These are phyloP conservation scores for Paxillus ammoniavirescens DNA, from an alignment of 768 basidiomycete genomes.

Conservation along the genomic window DNA sequence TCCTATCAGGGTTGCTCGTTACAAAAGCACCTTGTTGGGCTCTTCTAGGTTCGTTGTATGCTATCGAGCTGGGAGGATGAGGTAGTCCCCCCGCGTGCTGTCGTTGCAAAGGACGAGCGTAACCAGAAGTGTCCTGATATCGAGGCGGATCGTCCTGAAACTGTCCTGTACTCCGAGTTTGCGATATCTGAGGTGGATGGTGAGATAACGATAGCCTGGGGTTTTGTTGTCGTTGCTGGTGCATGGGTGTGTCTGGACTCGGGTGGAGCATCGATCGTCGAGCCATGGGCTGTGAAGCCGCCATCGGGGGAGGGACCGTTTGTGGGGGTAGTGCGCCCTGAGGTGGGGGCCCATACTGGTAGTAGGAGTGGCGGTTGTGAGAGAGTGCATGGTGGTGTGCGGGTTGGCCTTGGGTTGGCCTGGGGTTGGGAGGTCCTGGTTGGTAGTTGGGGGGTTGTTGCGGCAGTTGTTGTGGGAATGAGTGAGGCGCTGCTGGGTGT, in stretches of 20 bases:
- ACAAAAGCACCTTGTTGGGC: not conserved
- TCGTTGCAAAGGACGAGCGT: not conserved
- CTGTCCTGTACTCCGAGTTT: not conserved
- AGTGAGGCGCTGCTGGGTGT: no score
- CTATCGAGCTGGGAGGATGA: not conserved
- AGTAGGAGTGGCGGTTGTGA: not conserved
- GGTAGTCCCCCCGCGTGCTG: not conserved
- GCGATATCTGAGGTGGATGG: not conserved
- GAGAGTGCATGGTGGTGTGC: no score
- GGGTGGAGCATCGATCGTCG: not conserved
- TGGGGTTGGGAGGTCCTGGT: no score
- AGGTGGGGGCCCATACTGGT: not conserved
- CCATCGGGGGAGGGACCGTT: not conserved
- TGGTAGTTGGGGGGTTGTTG: no score
- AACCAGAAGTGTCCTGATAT: not conserved
- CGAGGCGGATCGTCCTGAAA: not conserved
- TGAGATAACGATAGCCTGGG: not conserved
- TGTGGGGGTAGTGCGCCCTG: not conserved
- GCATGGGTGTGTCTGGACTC: not conserved
- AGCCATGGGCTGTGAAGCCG: not conserved
- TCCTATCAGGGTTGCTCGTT: not conserved
- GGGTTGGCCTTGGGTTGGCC: not conserved
- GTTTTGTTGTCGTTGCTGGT: not conserved
- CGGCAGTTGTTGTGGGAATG: no score
- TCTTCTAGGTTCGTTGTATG: not conserved